These are phyloP conservation scores for Prunus fruticosa DNA, from an alignment of 306 rosid genomes.

Conservation along the genomic window DNA sequence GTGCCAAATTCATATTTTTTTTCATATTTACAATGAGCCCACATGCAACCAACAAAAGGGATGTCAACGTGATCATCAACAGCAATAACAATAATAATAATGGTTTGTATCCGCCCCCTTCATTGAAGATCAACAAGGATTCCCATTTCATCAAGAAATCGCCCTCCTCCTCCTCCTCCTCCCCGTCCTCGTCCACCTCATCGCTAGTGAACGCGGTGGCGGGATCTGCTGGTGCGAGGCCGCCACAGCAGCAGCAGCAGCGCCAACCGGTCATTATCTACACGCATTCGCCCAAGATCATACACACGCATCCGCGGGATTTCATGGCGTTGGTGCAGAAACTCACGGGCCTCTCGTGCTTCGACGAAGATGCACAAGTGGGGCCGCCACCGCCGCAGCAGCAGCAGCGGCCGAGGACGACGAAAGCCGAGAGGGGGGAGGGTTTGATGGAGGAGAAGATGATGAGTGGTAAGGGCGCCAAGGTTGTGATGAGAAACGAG, in stretches of 20 bases:
- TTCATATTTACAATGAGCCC: constrained; percentile 34
- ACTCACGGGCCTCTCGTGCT: constrained; percentile 56
- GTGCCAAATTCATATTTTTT: background rate
- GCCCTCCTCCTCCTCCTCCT: constrained; percentile 1
- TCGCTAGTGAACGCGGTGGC: constrained; percentile 2
- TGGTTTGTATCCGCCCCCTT: constrained; percentile 44
- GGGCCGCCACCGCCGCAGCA: background rate
- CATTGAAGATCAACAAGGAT: constrained; percentile 53
- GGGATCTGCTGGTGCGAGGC: background rate
- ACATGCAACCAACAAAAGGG: constrained; percentile 36
- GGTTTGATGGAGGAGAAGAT: constrained; percentile 1
- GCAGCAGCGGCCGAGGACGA: background rate
- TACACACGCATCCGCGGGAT: constrained; percentile 64
- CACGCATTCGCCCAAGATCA: constrained; percentile 76
- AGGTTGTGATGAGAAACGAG: constrained; percentile 22
- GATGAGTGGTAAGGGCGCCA: background rate
- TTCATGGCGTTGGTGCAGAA: constrained; percentile 81
- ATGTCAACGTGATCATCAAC: constrained; percentile 5
- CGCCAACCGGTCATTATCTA: constrained; percentile 77
- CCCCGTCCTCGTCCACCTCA: constrained; percentile 8
- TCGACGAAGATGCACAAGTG: constrained; percentile 23
- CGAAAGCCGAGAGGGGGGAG: constrained; percentile 5
- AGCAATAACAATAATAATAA: constrained; percentile 4
- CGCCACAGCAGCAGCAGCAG: constrained; percentile 47
- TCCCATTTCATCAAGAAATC: constrained; percentile 62